Conservation (phyloP, 257 asterid species). For the Paulownia fortunei region DNA sequence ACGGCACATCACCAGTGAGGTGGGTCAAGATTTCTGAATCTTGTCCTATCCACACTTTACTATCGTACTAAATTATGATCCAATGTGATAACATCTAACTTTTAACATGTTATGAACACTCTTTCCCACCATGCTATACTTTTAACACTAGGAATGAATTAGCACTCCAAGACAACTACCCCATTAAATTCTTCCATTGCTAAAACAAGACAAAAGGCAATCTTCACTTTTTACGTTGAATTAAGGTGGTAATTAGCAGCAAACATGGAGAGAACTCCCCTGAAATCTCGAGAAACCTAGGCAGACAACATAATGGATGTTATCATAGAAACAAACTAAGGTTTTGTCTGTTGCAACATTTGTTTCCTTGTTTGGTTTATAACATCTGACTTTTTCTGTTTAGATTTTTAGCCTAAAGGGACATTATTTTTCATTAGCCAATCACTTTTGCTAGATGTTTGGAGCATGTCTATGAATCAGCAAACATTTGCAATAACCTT, state of each 20-base stretch:
- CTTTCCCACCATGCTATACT: too few relatives aligned
- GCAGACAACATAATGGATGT: not conserved
- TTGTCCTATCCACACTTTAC: too few relatives aligned
- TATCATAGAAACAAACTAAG: not conserved
- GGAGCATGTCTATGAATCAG: conserved; percentile 26
- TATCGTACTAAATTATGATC: too few relatives aligned
- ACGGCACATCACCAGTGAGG: not conserved
- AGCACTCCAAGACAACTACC: not conserved
- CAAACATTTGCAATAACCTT: conserved; percentile 1
- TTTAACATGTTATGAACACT: too few relatives aligned
- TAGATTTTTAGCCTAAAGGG: not conserved
- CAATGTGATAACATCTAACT: too few relatives aligned
- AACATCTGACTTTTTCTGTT: not conserved
- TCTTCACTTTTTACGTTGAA: conserved; percentile 1
- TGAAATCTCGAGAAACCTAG: not conserved
- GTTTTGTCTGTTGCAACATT: not conserved
- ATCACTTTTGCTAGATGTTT: not conserved
- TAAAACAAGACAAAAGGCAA: not conserved
- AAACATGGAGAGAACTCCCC: conserved; percentile 12
- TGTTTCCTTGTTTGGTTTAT: not conserved
- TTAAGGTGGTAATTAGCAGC: conserved; percentile 22
- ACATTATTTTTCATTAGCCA: not conserved
- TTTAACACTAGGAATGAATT: not conserved
- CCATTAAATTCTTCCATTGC: not conserved
- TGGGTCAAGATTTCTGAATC: not conserved